Conservation (phyloP, 257 asterid genomes). For the Linaria vulgaris region DNA sequence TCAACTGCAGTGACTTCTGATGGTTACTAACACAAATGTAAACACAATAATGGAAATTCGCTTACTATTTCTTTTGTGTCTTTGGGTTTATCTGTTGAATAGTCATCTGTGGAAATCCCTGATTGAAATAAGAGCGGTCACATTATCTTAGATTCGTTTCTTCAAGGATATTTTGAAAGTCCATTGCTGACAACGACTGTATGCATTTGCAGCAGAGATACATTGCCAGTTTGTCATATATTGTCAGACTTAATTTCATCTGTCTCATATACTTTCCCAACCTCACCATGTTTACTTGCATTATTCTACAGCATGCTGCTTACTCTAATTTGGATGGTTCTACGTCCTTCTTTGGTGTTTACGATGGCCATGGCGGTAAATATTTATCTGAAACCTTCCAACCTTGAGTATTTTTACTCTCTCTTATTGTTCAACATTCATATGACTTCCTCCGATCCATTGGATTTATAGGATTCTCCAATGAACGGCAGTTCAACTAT, state of each 20-base stretch:
- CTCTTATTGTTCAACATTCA: slow-evolving; percentile 5
- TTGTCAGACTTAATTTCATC: slow-evolving; percentile 4
- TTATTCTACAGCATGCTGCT: slow-evolving; percentile 84
- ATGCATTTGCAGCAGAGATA: no score
- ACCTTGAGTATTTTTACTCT: not conserved
- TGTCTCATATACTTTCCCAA: slow-evolving; percentile 17
- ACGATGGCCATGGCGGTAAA: slow-evolving; percentile 99
- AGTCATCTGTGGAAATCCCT: slow-evolving; percentile 2
- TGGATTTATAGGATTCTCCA: slow-evolving; percentile 12
- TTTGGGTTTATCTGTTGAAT: slow-evolving; percentile 7
- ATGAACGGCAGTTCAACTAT: slow-evolving; percentile 10
- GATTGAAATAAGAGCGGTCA: slow-evolving; percentile 4
- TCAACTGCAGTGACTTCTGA: slow-evolving; percentile 2
- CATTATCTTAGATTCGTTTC: slow-evolving; percentile 22
- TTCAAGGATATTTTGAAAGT: slow-evolving; percentile 13
- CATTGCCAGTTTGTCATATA: no score
- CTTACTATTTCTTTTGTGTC: not conserved
- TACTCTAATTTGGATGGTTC: slow-evolving; percentile 67
- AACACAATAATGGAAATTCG: not conserved
- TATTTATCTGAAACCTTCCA: slow-evolving; percentile 25
- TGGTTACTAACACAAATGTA: not conserved
- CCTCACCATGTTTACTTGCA: slow-evolving; percentile 28
- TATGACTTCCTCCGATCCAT: slow-evolving; percentile 5
- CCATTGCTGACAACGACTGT: slow-evolving; percentile 16
- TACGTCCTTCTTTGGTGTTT: slow-evolving; percentile 92